A percentile compares a stretch with the other conserved stretches of the same genome.
These are phyloP conservation scores for Ampelomyces quisqualis DNA, from an alignment of 2,329 filamentous ascomycete species.

Conservation along the genomic window DNA sequence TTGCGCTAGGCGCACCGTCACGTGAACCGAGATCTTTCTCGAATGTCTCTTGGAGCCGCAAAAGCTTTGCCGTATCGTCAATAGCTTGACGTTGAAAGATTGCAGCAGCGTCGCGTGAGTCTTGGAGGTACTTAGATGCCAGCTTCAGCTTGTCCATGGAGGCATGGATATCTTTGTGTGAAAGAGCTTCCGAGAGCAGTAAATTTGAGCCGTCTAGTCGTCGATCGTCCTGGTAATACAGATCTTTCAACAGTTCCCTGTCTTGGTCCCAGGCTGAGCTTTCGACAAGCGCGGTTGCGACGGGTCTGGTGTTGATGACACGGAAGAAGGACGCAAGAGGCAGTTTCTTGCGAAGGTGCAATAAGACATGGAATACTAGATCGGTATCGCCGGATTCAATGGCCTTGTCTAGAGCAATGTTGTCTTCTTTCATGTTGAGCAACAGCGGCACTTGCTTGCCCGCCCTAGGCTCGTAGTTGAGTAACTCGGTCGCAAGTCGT, in stretches of 20 bases:
- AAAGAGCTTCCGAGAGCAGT: conserved; percentile 79
- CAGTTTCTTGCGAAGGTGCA: conserved; percentile 86
- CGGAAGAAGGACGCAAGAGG: conserved; percentile 91
- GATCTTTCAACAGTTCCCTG: conserved; percentile 79
- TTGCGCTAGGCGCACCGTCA: conserved; percentile 45
- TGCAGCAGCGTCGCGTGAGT: conserved; percentile 74
- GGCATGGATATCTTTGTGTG: conserved; percentile 67
- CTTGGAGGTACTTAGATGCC: conserved; percentile 77
- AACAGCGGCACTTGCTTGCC: conserved; percentile 95
- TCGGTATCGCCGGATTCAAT: conserved; percentile 95
- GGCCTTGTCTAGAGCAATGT: conserved; percentile 91
- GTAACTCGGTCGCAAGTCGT: conserved; percentile 82
- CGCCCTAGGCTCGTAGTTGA: conserved; percentile 91
- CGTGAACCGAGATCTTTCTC: conserved; percentile 73
- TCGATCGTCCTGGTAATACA: conserved; percentile 96
- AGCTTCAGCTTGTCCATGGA: conserved; percentile 85
- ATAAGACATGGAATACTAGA: conserved; percentile 82
- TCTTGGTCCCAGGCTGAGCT: conserved; percentile 78
- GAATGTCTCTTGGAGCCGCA: conserved; percentile 83
- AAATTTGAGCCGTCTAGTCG: conserved; percentile 84
- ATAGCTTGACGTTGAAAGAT: conserved; percentile 72
- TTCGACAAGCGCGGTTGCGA: conserved; percentile 88
- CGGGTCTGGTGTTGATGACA: conserved; percentile 79
- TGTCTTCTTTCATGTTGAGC: conserved; percentile 92
- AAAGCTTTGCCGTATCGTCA: conserved; percentile 74